Conservation (phyloP, 192 early-diverging fungal genomes). For the Diversispora epigaea region DNA sequence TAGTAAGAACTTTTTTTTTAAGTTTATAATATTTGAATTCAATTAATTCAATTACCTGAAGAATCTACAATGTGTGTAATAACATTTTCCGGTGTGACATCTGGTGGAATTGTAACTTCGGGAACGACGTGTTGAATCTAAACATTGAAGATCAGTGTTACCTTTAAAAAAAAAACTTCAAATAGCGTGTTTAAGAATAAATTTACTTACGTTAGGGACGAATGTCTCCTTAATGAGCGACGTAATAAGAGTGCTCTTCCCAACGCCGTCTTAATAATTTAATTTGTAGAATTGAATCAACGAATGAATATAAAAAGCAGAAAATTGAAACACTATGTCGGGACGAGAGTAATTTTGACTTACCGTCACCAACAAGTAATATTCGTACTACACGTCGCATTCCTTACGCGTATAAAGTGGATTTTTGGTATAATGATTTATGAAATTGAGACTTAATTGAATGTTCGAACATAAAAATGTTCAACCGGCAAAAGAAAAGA, state of each 20-base stretch:
- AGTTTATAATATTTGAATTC: slow-evolving; percentile 9
- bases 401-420: background rate
- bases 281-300: slow-evolving; percentile 1
- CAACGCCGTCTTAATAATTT: slow-evolving; percentile 71
- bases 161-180: background rate
- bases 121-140: slow-evolving; percentile 98
- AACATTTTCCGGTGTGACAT: slow-evolving; percentile 94
- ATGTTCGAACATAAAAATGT: too few species aligned
- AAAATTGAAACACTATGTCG: too few species aligned
- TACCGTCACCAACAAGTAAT: slow-evolving; percentile 30
- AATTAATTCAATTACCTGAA: slow-evolving; percentile 60
- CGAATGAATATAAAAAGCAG: background rate
- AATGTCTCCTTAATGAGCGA: slow-evolving; percentile 96
- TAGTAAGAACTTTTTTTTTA: background rate
- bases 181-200: background rate
- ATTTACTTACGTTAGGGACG: slow-evolving; percentile 77
- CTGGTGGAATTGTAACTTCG: slow-evolving; percentile 99
- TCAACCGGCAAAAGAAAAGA: too few species aligned
- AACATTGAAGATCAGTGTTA: background rate
- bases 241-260: slow-evolving; percentile 96
- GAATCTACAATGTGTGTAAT: slow-evolving; percentile 98
- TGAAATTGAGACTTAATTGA: too few species aligned
- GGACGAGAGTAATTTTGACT: background rate
- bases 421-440: too few species aligned
- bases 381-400: slow-evolving; percentile 32